Base-by-base conservation (phyloP, 345 rosid species). In the Jatropha curcas region DNA sequence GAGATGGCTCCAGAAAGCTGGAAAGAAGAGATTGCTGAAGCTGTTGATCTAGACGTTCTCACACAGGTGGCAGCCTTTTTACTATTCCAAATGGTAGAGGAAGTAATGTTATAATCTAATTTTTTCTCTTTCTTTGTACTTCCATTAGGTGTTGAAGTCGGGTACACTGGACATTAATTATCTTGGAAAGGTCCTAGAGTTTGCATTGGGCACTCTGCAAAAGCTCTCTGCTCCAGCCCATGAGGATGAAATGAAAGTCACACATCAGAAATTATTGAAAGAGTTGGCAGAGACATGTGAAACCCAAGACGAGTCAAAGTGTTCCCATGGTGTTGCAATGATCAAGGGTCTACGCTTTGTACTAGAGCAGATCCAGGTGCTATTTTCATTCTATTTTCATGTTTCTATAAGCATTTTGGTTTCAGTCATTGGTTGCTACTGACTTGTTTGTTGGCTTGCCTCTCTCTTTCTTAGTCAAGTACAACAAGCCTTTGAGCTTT, bases 341-440 rank as follows among this genome's bases (percentile, higher is more conserved):
- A 82, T 90, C 37, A 87, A 77, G 83, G 99, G 99, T 37, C 84
- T 95, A 48, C 90, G 92, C 20, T 92, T 92, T 82, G 83, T 88
- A 59, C 84, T 95, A 28, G 90, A 88, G 83, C 90, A 92, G 85
- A 88, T 91, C 82, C 96, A 86, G 97, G 99, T 95, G 55, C 73
- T n/a, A n/a, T 70, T 59, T 56, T 27, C 12, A 7, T 69, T 22
- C 4, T 14, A 39, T 35, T 17, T 48, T 24, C 35, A 28, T 28
- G 50, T 31, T 8, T 12, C 24, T 20, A 41, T 41, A 41, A 3
- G 4, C 7, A 17, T 48, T 48, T 17, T 48, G 53, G 24, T 62
- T 11, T 5, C 33, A 22, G 13, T 31, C 37, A 4, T 5, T 58
- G 19, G 7, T 28, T 16, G 35, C 37, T 27, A 37, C 35, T 19